Evolutionary conservation across 2,329 filamentous ascomycete species (phyloP), one percentile per base, ranked within the genome.

Genomic region (Gaeumannomyces tritici): DNA sequence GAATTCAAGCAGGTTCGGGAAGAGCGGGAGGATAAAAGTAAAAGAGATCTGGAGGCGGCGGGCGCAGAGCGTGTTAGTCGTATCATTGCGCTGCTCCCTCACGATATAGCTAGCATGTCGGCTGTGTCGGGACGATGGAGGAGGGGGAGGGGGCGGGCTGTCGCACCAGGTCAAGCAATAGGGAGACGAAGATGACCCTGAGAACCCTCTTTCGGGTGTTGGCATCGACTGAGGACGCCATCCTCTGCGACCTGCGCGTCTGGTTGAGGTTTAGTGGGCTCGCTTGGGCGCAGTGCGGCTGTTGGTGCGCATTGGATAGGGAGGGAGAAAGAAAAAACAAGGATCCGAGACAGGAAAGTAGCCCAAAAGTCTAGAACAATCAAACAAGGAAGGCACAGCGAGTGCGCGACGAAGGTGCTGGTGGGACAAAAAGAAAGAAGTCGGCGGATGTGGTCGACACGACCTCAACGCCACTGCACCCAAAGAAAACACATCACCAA

Each of bases 1-100:
- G 83, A 97, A 98, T 70, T 96, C 89, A 75, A 98, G 89, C 57
- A 99, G 88, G 63, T 92, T 93, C 9, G 93, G 95, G 73, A 98
- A 99, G 47, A 99, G 85, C 0, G 95, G 95, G 11, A 99, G 88
- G 72, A 98, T 98, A 73, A 99, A 97, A 33, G 95, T 99, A 75
- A 99, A 99, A 62, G 93, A 97, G 70, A 98, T 91, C 93, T 97
- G 66, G 35, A 33, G 57, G 27, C 15, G 55, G 26, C 7, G 12
- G 18, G 55, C 28, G 13, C 24, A 15, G 24, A 57, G 62, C 63
- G 57, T 68, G 62, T 61, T 62, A 51, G 24, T 4, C 28, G 21
- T 18, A 18, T 18, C 42, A n/a, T 51, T 51, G 42, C 42, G 21
- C 42, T 51, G 21, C 42, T 51, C 24, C 42, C 55, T 18, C n/a